Percentiles rank a stretch among this genome's conserved stretches.
These are phyloP conservation scores for Neurospora sp. DNA, from an alignment of 495 filamentous ascomycete species.

Conservation along the genomic window DNA sequence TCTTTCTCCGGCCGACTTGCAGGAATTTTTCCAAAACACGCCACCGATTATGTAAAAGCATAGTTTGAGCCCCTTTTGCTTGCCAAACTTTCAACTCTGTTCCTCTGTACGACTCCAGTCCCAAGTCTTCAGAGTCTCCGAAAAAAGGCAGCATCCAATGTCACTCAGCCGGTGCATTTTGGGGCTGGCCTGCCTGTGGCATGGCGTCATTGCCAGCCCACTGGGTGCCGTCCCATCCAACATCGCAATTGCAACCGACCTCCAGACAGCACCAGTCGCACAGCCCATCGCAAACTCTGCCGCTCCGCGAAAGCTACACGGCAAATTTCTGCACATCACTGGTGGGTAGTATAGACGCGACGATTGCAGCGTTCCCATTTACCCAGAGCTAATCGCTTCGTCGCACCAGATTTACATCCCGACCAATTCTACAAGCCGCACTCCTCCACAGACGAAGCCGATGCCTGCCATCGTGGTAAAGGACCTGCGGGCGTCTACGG, in stretches of 20 bases:
- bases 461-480: conserved; percentile 68
- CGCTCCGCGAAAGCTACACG: conserved; percentile 48
- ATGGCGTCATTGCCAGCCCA: conserved; percentile 25
- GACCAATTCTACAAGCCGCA: conserved; percentile 74
- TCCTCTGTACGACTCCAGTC: not conserved
- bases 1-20: not conserved
- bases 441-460: conserved; percentile 53
- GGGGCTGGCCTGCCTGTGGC: conserved; percentile 19
- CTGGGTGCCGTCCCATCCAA: conserved; percentile 3
- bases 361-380: not conserved
- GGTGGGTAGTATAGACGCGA: conserved; percentile 42
- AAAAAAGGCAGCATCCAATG: not conserved
- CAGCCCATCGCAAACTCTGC: not conserved
- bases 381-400: conserved; percentile 2
- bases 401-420: conserved; percentile 68
- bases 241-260: not conserved
- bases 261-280: not conserved
- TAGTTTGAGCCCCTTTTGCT: not conserved
- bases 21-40: not conserved
- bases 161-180: conserved; percentile 14
- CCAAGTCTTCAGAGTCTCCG: not conserved
- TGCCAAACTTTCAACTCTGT: not conserved
- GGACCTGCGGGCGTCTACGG: conserved; percentile 75
- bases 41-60: conserved; percentile 6
- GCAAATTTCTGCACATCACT: conserved; percentile 90